Evolutionary conservation across 139 green algal genomes (phyloP).

Genomic region (Diplosphaera chodatii): DNA sequence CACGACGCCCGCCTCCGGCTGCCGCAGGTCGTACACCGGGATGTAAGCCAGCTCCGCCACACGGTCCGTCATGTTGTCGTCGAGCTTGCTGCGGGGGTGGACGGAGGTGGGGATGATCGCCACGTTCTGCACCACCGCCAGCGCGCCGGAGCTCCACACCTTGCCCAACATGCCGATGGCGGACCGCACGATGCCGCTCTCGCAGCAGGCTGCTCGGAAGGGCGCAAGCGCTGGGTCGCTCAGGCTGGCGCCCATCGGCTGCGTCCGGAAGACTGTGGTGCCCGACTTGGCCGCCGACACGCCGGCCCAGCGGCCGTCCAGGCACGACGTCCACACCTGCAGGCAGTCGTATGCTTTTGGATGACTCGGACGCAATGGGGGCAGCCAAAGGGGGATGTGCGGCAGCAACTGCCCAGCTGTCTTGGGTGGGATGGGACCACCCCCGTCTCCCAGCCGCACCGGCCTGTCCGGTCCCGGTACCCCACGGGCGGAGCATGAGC

Average conservation of each 20-base stretch:
- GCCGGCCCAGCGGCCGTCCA: background rate
- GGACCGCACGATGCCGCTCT: background rate
- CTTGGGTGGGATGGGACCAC: too few relatives aligned
- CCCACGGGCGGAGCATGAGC: too few relatives aligned
- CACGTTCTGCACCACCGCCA: background rate
- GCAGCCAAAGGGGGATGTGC: too few relatives aligned
- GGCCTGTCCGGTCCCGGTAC: too few relatives aligned
- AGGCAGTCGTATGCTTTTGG: too few relatives aligned
- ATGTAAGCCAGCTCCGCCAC: conserved; percentile 9
- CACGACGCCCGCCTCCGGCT: conserved; percentile 3
- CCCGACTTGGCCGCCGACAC: background rate
- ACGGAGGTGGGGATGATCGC: background rate
- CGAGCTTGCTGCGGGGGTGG: conserved; percentile 4
- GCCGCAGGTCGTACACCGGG: conserved; percentile 1
- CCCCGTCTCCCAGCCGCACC: too few relatives aligned
- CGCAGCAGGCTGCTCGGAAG: background rate
- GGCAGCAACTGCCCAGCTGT: too few relatives aligned
- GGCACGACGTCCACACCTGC: background rate
- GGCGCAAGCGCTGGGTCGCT: background rate
- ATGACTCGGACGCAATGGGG: too few relatives aligned
- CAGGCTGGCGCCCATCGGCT: background rate
- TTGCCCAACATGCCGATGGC: conserved; percentile 13
- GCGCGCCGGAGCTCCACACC: conserved; percentile 5
- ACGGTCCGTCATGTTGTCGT: background rate
- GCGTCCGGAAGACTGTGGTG: background rate